phyloP scores from a whole-genome alignment of 148 eudicot genomes.

The Mesembryanthemum crystallinum region DNA sequence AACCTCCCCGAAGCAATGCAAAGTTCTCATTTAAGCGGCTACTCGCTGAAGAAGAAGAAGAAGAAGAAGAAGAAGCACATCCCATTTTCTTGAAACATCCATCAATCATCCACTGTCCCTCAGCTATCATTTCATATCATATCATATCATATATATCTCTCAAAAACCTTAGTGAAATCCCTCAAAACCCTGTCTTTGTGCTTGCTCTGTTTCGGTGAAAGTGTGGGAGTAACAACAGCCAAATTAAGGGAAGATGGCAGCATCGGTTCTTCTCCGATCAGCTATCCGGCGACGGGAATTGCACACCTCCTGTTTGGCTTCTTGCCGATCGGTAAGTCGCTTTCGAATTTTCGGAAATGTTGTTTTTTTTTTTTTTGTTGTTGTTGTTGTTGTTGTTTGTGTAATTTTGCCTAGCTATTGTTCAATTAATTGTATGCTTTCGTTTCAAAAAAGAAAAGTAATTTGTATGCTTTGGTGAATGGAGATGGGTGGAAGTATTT shows the following conservation, averaged over 20 bases:
- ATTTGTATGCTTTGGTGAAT: too few species aligned
- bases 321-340: slow-evolving; percentile 23
- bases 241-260: slow-evolving; percentile 20
- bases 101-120: background rate
- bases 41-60: background rate
- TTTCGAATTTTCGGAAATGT: too few species aligned
- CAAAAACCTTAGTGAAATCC: background rate
- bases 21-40: background rate
- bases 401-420: too few species aligned
- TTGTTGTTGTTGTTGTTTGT: too few species aligned
- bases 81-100: background rate
- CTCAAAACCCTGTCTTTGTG: background rate
- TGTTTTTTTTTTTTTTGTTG: background rate
- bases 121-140: too few species aligned
- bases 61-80: too few species aligned
- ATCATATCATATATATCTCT: too few species aligned
- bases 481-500: too few species aligned
- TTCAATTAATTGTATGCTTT: background rate
- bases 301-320: too few species aligned
- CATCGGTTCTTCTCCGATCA: slow-evolving; percentile 30
- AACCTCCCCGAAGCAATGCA: background rate
- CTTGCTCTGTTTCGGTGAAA: background rate
- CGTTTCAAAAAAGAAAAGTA: too few species aligned
- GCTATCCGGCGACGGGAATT: slow-evolving; percentile 25
- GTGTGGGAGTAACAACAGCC: background rate